A percentile compares a stretch with the other conserved stretches of the same genome.
phyloP scores from a whole-genome alignment of 768 basidiomycete genomes.

The Trametes cinnabarina region DNA sequence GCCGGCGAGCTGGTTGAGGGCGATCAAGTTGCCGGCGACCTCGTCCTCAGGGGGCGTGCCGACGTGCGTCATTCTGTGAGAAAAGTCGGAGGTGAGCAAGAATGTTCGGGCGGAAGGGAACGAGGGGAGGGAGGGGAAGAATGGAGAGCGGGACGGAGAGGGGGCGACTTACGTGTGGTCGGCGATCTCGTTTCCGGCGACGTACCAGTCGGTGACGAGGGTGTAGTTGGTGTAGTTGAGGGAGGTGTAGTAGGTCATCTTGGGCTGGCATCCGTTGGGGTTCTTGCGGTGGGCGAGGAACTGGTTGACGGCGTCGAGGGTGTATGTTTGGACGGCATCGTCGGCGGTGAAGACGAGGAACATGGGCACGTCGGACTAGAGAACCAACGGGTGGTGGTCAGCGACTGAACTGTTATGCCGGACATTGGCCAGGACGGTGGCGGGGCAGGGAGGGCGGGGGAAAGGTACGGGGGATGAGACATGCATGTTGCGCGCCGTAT shows the following conservation, averaged over 20 bases:
- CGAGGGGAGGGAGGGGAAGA: background rate
- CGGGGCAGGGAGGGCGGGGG: background rate
- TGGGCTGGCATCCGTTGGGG: conserved; percentile 72
- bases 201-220: conserved; percentile 76
- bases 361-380: conserved; percentile 57
- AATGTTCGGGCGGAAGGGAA: background rate
- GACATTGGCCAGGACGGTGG: background rate
- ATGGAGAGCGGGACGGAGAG: conserved; percentile 1
- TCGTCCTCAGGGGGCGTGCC: conserved; percentile 60
- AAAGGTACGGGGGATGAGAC: conserved; percentile 4
- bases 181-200: conserved; percentile 81
- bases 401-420: background rate
- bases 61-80: conserved; percentile 71
- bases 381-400: background rate
- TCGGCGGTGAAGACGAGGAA: conserved; percentile 77
- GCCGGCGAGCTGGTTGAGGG: conserved; percentile 74
- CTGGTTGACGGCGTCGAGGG: conserved; percentile 68
- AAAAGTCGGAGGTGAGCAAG: background rate
- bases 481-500: conserved; percentile 5
- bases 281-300: conserved; percentile 73
- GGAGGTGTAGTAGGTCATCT: conserved; percentile 76
- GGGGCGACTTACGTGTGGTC: conserved; percentile 13
- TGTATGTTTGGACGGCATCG: conserved; percentile 76
- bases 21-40: conserved; percentile 75
- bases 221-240: conserved; percentile 75